phyloP scores from a whole-genome alignment of 208 protist species.

The Trichomonas tenax region DNA sequence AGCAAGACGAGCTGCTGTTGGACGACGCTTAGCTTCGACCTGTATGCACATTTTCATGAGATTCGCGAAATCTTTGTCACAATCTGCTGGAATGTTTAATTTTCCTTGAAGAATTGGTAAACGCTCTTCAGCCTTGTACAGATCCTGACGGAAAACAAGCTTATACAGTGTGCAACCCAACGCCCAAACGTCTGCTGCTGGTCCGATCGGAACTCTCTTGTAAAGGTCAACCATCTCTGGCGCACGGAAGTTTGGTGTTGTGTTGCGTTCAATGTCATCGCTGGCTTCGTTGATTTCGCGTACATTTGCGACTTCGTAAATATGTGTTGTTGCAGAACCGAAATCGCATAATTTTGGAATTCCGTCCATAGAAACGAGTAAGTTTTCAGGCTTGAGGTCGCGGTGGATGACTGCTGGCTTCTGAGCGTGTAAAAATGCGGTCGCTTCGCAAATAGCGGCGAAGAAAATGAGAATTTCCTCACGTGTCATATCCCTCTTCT shows the following conservation, averaged over 20 bases:
- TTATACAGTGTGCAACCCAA: neutral
- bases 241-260: neutral
- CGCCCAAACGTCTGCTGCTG: neutral
- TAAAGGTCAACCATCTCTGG: constrained; percentile 19
- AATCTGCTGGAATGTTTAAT: neutral
- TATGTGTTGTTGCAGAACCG: constrained; percentile 24
- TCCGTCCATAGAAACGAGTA: neutral
- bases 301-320: neutral
- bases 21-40: neutral
- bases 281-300: neutral
- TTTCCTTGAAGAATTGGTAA: constrained; percentile 15
- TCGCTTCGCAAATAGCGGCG: neutral
- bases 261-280: neutral
- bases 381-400: constrained; percentile 28
- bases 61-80: neutral
- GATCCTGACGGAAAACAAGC: neutral
- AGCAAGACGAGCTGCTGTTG: neutral
- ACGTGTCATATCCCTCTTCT: neutral
- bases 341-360: constrained; percentile 26
- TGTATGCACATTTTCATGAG: neutral
- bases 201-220: neutral
- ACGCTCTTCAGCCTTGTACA: neutral
- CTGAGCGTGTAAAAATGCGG: constrained; percentile 8
- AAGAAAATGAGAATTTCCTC: constrained; percentile 12
- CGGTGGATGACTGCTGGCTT: constrained; percentile 26